These are phyloP conservation scores for Perkinsela sp. DNA, from an alignment of 208 protist genomes.

Conservation along the genomic window DNA sequence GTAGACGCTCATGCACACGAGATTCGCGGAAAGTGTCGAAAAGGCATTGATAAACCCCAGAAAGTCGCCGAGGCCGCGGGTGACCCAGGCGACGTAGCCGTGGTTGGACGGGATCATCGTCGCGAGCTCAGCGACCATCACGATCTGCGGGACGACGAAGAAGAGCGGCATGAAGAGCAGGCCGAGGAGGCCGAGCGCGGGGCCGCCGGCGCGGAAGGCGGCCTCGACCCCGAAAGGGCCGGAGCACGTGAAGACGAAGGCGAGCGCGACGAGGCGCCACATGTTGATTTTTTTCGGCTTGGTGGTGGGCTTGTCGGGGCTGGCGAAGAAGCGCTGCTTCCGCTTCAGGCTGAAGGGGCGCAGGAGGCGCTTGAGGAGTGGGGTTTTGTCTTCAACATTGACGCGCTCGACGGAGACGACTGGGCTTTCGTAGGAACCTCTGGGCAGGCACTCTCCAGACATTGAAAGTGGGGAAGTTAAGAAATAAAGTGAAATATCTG, in stretches of 20 bases:
- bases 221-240: slow-evolving; percentile 8
- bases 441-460: too few species aligned
- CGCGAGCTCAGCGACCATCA: slow-evolving; percentile 7
- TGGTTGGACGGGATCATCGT: slow-evolving; percentile 5
- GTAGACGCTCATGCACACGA: slow-evolving; percentile 7
- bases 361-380: too few species aligned
- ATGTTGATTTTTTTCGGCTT: slow-evolving; percentile 3
- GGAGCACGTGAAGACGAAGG: slow-evolving; percentile 4
- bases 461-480: too few species aligned
- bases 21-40: slow-evolving; percentile 2
- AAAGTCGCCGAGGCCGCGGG: slow-evolving; percentile 4
- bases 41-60: slow-evolving; percentile 7
- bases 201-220: slow-evolving; percentile 4
- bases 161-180: slow-evolving; percentile 6
- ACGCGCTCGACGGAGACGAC: too few species aligned
- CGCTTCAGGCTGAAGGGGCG: too few species aligned
- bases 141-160: slow-evolving; percentile 5
- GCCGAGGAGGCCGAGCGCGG: slow-evolving; percentile 1
- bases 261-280: slow-evolving; percentile 4
- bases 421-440: too few species aligned
- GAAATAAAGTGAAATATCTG: too few species aligned
- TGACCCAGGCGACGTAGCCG: slow-evolving; percentile 8
- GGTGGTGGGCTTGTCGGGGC: too few species aligned
- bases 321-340: too few species aligned
- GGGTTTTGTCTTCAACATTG: too few species aligned